A percentile compares a stretch with the other conserved stretches of the same genome.
Conservation (phyloP, 1,284 basidiomycete species). For the Irpex sp. region DNA sequence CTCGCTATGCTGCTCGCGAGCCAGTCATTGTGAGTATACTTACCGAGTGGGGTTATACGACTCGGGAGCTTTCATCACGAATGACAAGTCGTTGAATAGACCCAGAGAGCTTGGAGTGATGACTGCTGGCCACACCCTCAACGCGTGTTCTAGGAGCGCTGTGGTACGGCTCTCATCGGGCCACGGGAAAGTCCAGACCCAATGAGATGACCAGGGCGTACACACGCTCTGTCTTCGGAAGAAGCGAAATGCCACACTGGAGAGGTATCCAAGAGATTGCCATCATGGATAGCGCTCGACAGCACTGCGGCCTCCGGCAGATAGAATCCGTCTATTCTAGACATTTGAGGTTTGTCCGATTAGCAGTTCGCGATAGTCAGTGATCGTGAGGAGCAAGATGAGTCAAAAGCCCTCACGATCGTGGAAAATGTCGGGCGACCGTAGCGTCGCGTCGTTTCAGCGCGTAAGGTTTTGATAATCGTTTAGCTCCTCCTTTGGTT, state of each 20-base stretch:
- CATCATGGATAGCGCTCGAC: too few species aligned
- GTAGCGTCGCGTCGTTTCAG: not conserved
- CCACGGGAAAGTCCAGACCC: not conserved
- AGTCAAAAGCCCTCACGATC: not conserved
- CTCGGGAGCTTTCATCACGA: not conserved
- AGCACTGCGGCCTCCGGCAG: not conserved
- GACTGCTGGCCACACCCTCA: not conserved
- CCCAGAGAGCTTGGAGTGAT: not conserved
- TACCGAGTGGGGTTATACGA: not conserved
- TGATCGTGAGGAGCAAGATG: not conserved
- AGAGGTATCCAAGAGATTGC: too few species aligned
- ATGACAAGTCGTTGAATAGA: not conserved
- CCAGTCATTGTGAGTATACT: not conserved
- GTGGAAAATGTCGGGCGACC: not conserved
- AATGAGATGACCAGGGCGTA: not conserved
- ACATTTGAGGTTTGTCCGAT: not conserved
- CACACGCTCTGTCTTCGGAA: too few species aligned
- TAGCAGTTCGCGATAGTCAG: not conserved
- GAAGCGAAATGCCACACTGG: too few species aligned
- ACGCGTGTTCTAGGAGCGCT: not conserved
- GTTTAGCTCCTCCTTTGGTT: not conserved
- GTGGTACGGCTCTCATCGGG: not conserved
- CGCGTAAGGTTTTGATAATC: not conserved
- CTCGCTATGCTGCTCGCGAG: not conserved
- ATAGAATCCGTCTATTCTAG: not conserved